These are phyloP conservation scores for Nicotiana tabacum DNA, from an alignment of 257 asterid species.

Conservation along the genomic window DNA sequence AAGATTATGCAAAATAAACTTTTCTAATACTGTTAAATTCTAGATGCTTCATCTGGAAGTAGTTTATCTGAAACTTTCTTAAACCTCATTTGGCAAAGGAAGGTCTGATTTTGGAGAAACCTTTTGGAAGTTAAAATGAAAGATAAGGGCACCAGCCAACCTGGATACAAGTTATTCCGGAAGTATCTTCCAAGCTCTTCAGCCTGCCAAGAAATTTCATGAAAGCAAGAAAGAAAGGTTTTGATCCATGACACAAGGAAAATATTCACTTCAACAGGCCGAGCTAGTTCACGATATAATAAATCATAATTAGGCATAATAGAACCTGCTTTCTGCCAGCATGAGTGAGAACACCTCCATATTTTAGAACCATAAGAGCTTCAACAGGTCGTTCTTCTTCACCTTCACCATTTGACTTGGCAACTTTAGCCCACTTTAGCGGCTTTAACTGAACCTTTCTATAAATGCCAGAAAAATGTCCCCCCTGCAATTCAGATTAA, in stretches of 20 bases:
- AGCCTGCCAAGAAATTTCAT: slow-evolving; percentile 55
- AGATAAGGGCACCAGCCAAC: slow-evolving; percentile 28
- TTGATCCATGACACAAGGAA: background rate
- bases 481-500: slow-evolving; percentile 57
- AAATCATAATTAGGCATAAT: background rate
- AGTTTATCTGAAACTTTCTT: background rate
- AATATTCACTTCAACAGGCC: background rate
- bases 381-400: slow-evolving; percentile 91
- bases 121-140: background rate
- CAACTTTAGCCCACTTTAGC: slow-evolving; percentile 76
- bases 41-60: background rate
- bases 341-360: slow-evolving; percentile 99
- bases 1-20: background rate
- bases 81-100: slow-evolving; percentile 1
- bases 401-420: slow-evolving; percentile 73
- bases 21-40: background rate
- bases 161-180: slow-evolving; percentile 95
- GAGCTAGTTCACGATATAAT: background rate
- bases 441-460: slow-evolving; percentile 97
- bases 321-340: slow-evolving; percentile 96
- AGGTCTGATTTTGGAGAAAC: background rate
- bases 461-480: slow-evolving; percentile 97
- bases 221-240: slow-evolving; percentile 11
- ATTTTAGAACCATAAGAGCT: slow-evolving; percentile 96
- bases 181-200: slow-evolving; percentile 96